Percentiles rank a stretch among this genome's conserved stretches.
These are phyloP conservation scores for Aspergillus sp. DNA, from an alignment of 2,329 filamentous ascomycete species.

Conservation along the genomic window DNA sequence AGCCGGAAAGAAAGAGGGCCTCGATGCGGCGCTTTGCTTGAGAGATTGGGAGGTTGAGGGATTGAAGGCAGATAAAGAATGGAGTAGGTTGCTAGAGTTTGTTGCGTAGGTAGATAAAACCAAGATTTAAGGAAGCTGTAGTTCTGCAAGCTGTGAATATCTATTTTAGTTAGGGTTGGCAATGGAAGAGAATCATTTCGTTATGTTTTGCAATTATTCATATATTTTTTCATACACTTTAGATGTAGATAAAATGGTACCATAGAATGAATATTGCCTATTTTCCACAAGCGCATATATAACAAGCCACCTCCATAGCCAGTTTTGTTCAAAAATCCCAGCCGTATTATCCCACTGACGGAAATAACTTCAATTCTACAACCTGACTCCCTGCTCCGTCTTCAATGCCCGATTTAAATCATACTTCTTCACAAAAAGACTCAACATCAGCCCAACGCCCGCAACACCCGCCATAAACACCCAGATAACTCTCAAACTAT, in stretches of 20 bases:
- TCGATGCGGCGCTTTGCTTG: slow-evolving; percentile 18
- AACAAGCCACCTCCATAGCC: too few species aligned
- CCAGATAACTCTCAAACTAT: slow-evolving; percentile 10
- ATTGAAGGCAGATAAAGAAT: slow-evolving; percentile 9
- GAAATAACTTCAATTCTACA: background rate
- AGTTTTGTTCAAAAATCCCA: too few species aligned
- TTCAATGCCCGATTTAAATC: slow-evolving; percentile 7
- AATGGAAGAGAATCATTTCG: too few species aligned
- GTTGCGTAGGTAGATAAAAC: slow-evolving; percentile 2
- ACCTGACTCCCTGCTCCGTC: background rate
- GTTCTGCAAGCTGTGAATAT: too few species aligned
- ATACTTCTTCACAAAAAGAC: slow-evolving; percentile 9
- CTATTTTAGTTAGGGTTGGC: too few species aligned
- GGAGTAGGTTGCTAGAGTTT: slow-evolving; percentile 10
- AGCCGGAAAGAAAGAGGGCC: background rate
- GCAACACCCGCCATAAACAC: slow-evolving; percentile 6
- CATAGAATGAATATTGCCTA: too few species aligned
- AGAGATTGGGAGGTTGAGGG: slow-evolving; percentile 10
- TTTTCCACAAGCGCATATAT: too few species aligned
- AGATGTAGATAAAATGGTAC: too few species aligned
- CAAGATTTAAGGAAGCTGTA: too few species aligned
- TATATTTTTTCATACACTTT: too few species aligned
- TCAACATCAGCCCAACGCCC: slow-evolving; percentile 2
- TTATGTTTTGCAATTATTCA: too few species aligned
- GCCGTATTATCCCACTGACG: background rate